A percentile compares a stretch with the other conserved stretches of the same genome.
Conservation (phyloP, 2,329 filamentous ascomycete species). For the Cercospora sp. region DNA sequence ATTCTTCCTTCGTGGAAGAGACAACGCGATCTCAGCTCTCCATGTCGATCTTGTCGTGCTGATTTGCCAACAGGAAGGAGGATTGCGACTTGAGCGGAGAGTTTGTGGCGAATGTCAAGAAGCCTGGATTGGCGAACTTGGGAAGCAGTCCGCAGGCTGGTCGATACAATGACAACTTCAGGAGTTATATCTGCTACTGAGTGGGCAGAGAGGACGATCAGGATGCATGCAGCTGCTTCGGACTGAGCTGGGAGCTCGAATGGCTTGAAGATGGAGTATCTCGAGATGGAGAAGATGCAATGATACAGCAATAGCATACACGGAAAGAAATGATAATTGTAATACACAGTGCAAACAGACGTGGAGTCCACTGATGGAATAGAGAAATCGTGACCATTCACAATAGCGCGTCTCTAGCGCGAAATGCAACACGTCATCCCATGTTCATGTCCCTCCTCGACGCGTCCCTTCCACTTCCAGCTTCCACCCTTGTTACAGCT, state of each 20-base stretch:
- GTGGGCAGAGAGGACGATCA: too few relatives aligned
- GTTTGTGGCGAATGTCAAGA: conserved; percentile 10
- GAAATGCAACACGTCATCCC: conserved; percentile 4
- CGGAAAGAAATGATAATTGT: neutral
- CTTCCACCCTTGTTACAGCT: neutral
- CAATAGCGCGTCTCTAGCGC: conserved; percentile 1
- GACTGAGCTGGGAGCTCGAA: neutral
- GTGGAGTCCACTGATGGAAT: too few relatives aligned
- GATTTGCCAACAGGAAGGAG: conserved; percentile 15
- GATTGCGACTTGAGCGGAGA: conserved; percentile 19
- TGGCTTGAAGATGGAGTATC: neutral
- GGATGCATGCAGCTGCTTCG: neutral
- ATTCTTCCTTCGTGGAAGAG: neutral
- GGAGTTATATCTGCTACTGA: conserved; percentile 27
- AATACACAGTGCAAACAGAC: too few relatives aligned
- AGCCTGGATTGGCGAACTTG: conserved; percentile 21
- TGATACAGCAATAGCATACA: neutral
- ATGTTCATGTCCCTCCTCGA: neutral
- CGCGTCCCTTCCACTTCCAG: neutral
- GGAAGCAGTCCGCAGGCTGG: conserved; percentile 13
- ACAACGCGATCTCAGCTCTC: too few relatives aligned
- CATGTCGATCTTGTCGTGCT: too few relatives aligned
- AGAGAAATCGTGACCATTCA: neutral
- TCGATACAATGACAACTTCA: conserved; percentile 21
- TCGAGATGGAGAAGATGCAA: neutral